Conservation (phyloP, 2,329 filamentous ascomycete species). For the Fusarium sp. region DNA sequence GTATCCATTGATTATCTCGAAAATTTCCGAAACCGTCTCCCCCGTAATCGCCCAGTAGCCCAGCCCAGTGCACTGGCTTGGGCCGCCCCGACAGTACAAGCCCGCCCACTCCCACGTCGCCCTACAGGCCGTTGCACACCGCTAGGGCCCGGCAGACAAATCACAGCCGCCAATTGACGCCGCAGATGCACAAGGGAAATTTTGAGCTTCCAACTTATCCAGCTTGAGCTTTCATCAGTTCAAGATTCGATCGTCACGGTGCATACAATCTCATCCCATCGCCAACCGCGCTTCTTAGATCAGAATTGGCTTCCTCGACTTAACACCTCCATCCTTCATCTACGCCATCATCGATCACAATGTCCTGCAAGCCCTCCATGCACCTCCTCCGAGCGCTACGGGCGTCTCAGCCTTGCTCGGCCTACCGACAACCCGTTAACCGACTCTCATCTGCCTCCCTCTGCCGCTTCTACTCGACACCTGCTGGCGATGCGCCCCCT, state of each 20-base stretch:
- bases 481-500: constrained; percentile 53
- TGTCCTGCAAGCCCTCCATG: constrained; percentile 41
- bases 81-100: constrained; percentile 6
- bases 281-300: not conserved
- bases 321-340: not conserved
- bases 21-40: constrained; percentile 9
- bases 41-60: constrained; percentile 5
- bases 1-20: constrained; percentile 1
- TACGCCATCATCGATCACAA: constrained; percentile 6
- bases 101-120: not conserved
- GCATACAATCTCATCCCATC: constrained; percentile 6
- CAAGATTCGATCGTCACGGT: constrained; percentile 19
- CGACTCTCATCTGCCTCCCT: constrained; percentile 11
- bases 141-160: constrained; percentile 25
- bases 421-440: constrained; percentile 27
- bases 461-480: constrained; percentile 49
- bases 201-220: constrained; percentile 34
- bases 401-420: constrained; percentile 22
- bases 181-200: constrained; percentile 34
- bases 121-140: constrained; percentile 22
- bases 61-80: constrained; percentile 18
- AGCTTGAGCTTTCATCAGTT: constrained; percentile 23
- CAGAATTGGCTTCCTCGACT: not conserved
- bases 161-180: constrained; percentile 36
- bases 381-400: constrained; percentile 43